These are phyloP conservation scores for Mycena maculata DNA, from an alignment of 768 basidiomycete species.

Conservation along the genomic window DNA sequence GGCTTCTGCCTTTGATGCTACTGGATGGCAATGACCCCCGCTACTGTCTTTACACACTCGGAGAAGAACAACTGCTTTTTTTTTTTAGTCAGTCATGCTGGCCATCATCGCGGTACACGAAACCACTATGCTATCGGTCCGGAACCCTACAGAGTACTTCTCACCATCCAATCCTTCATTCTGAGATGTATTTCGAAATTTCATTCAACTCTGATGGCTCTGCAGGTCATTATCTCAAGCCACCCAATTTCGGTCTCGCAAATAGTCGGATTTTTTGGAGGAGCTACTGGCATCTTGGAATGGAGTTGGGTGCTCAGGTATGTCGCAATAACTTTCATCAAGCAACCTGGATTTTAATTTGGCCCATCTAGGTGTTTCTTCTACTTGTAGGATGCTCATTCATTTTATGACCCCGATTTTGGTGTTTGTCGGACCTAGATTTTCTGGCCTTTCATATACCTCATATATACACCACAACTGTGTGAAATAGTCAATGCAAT, in stretches of 20 bases:
- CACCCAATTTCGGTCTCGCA: conserved; percentile 1
- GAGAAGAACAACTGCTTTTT: not conserved
- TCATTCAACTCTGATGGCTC: not conserved
- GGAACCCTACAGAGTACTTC: not conserved
- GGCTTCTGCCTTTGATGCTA: not conserved
- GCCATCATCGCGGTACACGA: not conserved
- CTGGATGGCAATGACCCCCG: not conserved
- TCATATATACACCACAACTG: not conserved
- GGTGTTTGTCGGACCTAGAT: not conserved
- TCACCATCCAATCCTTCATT: not conserved
- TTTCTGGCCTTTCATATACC: not conserved
- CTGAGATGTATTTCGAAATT: not conserved
- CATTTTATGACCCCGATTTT: not conserved
- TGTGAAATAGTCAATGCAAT: not conserved
- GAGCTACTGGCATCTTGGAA: not conserved
- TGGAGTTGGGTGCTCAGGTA: not conserved
- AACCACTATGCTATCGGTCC: not conserved
- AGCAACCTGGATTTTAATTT: not conserved
- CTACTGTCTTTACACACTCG: not conserved
- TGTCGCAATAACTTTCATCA: not conserved
- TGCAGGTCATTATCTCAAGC: not conserved
- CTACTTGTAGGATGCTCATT: not conserved
- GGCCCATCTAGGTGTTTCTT: not conserved
- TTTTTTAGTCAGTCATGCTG: not conserved
- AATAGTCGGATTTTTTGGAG: not conserved